Conservation (phyloP, 1,284 basidiomycete genomes). For the Tylopilus sp. region DNA sequence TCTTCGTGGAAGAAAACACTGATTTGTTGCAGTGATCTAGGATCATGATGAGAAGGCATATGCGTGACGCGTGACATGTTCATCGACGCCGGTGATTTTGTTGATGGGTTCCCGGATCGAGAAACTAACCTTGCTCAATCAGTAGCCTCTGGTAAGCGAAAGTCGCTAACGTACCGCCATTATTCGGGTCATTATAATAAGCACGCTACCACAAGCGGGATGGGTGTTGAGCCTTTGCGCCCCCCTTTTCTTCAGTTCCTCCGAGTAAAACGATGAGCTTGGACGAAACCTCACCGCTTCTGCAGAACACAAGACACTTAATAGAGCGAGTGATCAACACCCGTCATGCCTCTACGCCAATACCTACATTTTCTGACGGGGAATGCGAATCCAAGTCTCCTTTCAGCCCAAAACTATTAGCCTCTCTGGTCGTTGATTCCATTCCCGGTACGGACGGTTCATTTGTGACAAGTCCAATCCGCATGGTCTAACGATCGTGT, state of each 20-base stretch:
- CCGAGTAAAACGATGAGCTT: constrained; percentile 11
- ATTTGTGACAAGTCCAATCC: background rate
- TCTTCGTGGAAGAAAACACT: too few species aligned
- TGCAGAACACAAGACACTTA: constrained; percentile 5
- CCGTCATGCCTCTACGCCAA: constrained; percentile 12
- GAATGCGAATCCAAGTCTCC: constrained; percentile 18
- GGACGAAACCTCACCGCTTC: constrained; percentile 28
- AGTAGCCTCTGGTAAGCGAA: too few species aligned
- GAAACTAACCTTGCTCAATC: too few species aligned
- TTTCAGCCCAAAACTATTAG: constrained; percentile 39
- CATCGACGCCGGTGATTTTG: too few species aligned
- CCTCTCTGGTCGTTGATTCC: constrained; percentile 52
- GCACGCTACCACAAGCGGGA: background rate
- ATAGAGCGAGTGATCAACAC: constrained; percentile 5
- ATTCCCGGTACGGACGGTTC: constrained; percentile 46
- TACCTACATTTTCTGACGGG: constrained; percentile 19
- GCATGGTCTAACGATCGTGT: background rate
- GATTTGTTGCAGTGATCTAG: too few species aligned
- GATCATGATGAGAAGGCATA: too few species aligned
- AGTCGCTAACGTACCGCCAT: too few species aligned
- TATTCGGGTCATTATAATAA: too few species aligned
- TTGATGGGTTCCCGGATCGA: too few species aligned
- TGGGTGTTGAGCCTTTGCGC: background rate
- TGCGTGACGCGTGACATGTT: too few species aligned
- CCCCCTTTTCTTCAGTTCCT: background rate